Base-by-base conservation (phyloP, 768 basidiomycete genomes). In the Mycena capillaripes region DNA sequence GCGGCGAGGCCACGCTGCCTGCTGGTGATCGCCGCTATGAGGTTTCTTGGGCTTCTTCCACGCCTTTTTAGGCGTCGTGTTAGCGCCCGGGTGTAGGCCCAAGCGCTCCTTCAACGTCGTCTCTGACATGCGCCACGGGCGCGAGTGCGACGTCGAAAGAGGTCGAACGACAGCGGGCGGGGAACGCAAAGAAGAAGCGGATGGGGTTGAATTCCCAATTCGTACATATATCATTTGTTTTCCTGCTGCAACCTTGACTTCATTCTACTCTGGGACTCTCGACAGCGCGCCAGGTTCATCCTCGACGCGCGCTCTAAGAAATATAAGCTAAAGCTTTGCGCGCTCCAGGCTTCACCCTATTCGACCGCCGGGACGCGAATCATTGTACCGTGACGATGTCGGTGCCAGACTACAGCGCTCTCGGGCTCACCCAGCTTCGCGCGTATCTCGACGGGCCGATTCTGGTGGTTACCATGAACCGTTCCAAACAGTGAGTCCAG, bases 401-500 rank as follows among this genome's bases (percentile, higher is more conserved):
- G 21, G 55, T 76, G 14, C 80, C 79, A 61, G 81, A 86, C 68
- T 86, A 87, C 70, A 67, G 40, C 27, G 36, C 76, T 17, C 81
- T 84, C 25, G 82, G 81, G 2, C 86, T 86, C 78, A 85, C 83
- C 60, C 80, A 82, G 30, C 84, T 89, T 66, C 32, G 84, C n/a
- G 84, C 84, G 23, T 77, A 81, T 7, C 80, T 89, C 46, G 86
- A 89, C 36, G 85, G 82, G 8, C 72, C 80, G 0, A 82, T 90
- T 8, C 80, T 85, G 7, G 81, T 87, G n/a, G 79, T 88, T 14
- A 76, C 83, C 11, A 77, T 89, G 59, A 87, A 89, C 71, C 83
- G 88, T 17, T 76, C 88, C 0, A 86, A 88, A 63, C 78, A 88
- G 88, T 89, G 66, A 44, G 84, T 81, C 16, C 9, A n/a, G 46